Evolutionary conservation across 2,329 filamentous ascomycete species (phyloP).

Genomic region (Aspergillus versicolor): DNA sequence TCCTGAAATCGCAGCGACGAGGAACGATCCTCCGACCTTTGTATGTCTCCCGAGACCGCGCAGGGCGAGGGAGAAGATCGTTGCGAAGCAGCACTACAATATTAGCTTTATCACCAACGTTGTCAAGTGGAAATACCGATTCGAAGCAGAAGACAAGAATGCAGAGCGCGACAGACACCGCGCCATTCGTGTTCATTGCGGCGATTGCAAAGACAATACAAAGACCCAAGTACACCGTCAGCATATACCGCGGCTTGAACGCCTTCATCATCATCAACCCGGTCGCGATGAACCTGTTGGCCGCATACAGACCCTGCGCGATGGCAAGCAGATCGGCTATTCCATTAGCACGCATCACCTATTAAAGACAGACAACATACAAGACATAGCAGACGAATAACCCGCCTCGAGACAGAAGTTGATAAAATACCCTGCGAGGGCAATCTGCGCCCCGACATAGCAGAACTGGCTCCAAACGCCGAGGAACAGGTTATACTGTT

Average conservation of each 20-base stretch:
- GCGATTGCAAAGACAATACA: neutral
- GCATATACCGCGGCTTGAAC: constrained; percentile 6
- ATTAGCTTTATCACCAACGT: neutral
- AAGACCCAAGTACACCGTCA: neutral
- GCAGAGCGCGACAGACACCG: neutral
- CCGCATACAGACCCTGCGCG: constrained; percentile 3
- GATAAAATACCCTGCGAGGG: constrained; percentile 5
- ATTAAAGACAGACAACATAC: neutral
- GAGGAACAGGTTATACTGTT: constrained; percentile 2
- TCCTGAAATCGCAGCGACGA: neutral
- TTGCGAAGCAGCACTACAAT: constrained; percentile 8
- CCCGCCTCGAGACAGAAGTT: neutral
- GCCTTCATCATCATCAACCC: neutral
- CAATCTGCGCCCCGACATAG: constrained; percentile 1
- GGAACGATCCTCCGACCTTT: neutral
- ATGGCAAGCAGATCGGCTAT: constrained; percentile 3
- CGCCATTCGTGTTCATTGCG: neutral
- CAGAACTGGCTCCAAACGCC: constrained; percentile 3
- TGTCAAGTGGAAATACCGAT: neutral
- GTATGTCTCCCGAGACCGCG: constrained; percentile 3
- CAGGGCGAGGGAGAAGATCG: constrained; percentile 3
- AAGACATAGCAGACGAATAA: neutral
- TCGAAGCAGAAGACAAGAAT: constrained; percentile 2
- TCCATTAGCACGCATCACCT: neutral
- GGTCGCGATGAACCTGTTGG: constrained; percentile 3